phyloP scores from a whole-genome alignment of 805 yeast species.

The Tetrapisispora nanseiensis region DNA sequence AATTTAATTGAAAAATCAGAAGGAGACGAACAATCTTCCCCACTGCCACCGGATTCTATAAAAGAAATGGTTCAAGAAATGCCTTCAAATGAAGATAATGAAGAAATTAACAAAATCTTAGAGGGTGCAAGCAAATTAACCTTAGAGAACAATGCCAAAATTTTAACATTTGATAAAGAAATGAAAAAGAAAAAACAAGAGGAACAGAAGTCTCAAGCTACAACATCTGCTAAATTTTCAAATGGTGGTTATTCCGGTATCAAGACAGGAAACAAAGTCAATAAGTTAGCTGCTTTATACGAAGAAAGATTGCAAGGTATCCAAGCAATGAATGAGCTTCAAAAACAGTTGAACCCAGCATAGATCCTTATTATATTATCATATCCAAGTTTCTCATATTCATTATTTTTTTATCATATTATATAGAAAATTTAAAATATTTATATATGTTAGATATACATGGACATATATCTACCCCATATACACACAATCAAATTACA shows the following conservation, averaged over 20 bases:
- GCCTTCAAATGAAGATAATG: slow-evolving; percentile 5
- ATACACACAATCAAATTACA: too few relatives aligned
- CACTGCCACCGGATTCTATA: slow-evolving; percentile 6
- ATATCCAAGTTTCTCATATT: too few relatives aligned
- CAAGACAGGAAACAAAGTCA: slow-evolving; percentile 47
- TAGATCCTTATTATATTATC: neutral
- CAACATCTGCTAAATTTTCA: slow-evolving; percentile 20
- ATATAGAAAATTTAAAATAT: too few relatives aligned
- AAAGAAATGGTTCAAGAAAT: slow-evolving; percentile 16
- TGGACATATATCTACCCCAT: too few relatives aligned
- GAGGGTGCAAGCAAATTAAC: slow-evolving; percentile 3
- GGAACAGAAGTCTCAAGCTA: slow-evolving; percentile 7
- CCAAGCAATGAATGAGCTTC: slow-evolving; percentile 29
- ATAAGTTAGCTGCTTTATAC: slow-evolving; percentile 50
- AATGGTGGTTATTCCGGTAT: slow-evolving; percentile 33
- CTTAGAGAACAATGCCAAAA: slow-evolving; percentile 14
- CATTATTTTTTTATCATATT: too few relatives aligned
- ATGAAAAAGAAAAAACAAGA: slow-evolving; percentile 16
- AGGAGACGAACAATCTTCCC: neutral
- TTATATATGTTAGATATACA: too few relatives aligned
- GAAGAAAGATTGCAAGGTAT: slow-evolving; percentile 45
- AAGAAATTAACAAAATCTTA: slow-evolving; percentile 2
- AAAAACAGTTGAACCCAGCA: slow-evolving; percentile 6
- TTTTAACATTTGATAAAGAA: slow-evolving; percentile 24
- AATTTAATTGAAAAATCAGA: neutral